Evolutionary conservation across 75 land plant species (phyloP), one percentile per base, ranked within the genome.

Genomic region (Pinus taeda): DNA sequence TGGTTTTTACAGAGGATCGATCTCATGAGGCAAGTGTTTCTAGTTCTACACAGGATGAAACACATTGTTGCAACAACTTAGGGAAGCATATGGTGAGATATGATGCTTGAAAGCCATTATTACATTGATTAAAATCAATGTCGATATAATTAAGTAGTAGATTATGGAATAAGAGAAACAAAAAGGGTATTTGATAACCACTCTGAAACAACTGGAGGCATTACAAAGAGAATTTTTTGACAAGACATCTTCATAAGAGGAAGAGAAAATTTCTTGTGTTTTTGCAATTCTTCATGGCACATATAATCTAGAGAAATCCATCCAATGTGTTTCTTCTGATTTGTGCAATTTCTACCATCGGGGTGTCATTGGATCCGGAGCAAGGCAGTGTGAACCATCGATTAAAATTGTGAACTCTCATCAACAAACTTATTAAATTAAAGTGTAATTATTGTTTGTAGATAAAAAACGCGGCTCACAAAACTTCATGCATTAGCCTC

Each of bases 221-320:
- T 57, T 87, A 77, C 81, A 87, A 59, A 81, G 85, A 20, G 86
- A 74, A 55, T 78, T 79, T 5, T 3, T 36, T 58, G 78, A 76
- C 17, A 74, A 59, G 45, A 22, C 39, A 36, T 74, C 77, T 61
- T 39, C 42, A 4, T 76, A 86, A 11, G 77, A 86, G 57, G 64
- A 80, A 59, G 87, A 86, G 17, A 82, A 65, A 77, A 63, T 67
- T 1, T 79, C 76, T 55, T 18, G n/a, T n/a, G 29, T 74, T 49
- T 17, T 65, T 56, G 66, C 60, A 29, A 61, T 87, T 78, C 53
- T 65, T 77, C 57, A 73, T 55, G 77, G 71, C 58, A 73, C 85
- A 65, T 69, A 57, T 26, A 88, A 63, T 74, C 90, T 91, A 72
- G 76, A 79, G 9, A 37, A 57, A 63, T 76, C 22, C 22, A 65